Conservation (phyloP, 257 asterid genomes). For the Mitragyna speciosa region DNA sequence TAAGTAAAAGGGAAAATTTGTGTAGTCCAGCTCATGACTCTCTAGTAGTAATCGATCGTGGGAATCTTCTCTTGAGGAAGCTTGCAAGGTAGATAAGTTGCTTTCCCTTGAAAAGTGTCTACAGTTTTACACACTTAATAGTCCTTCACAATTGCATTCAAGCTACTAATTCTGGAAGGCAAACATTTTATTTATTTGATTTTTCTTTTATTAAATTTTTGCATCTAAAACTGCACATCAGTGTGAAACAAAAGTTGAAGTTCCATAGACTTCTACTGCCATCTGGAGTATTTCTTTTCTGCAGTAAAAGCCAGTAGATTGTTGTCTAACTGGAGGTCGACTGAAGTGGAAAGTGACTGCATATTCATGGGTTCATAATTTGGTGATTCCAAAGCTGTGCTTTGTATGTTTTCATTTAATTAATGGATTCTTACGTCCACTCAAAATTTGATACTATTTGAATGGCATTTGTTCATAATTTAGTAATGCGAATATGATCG, state of each 20-base stretch:
- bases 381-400: too few relatives aligned
- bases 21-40: slow-evolving; percentile 24
- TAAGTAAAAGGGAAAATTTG: slow-evolving; percentile 66
- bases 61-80: slow-evolving; percentile 60
- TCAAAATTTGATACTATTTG: too few relatives aligned
- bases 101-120: not conserved
- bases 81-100: slow-evolving; percentile 51
- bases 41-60: slow-evolving; percentile 51
- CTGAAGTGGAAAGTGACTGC: too few relatives aligned
- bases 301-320: too few relatives aligned
- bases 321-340: too few relatives aligned
- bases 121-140: not conserved
- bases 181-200: not conserved
- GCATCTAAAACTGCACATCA: not conserved
- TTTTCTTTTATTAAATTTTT: too few relatives aligned
- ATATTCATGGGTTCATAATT: too few relatives aligned
- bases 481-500: too few relatives aligned
- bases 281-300: not conserved
- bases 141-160: not conserved
- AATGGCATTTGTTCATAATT: too few relatives aligned
- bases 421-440: too few relatives aligned
- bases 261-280: not conserved
- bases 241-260: not conserved
- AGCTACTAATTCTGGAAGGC: not conserved
- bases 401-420: too few relatives aligned